phyloP scores from a whole-genome alignment of 164 flowering plant species.

The Aristolochia contorta region DNA sequence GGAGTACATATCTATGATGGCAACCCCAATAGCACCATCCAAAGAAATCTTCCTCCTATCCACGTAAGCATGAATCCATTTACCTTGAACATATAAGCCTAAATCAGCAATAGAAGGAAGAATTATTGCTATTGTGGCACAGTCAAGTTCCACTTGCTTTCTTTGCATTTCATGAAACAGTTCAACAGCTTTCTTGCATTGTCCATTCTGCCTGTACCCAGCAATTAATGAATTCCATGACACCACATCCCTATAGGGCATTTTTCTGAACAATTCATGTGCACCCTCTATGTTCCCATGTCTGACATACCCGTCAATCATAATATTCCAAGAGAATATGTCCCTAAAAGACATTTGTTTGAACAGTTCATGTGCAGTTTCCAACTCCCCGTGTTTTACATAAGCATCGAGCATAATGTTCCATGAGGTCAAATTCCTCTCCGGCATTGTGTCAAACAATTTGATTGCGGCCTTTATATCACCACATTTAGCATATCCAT shows the following conservation, averaged over 20 bases:
- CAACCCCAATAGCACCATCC: conserved; percentile 7
- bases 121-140: conserved; percentile 6
- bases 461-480: neutral
- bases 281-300: conserved; percentile 4
- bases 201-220: conserved; percentile 8
- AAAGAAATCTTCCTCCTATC: conserved; percentile 3
- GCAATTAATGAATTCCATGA: conserved; percentile 13
- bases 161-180: conserved; percentile 9
- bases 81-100: conserved; percentile 8
- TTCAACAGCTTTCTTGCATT: conserved; percentile 4
- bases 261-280: conserved; percentile 1
- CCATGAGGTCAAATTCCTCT: conserved; percentile 10
- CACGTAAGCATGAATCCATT: conserved; percentile 11
- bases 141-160: conserved; percentile 5
- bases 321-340: conserved; percentile 11
- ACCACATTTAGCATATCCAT: conserved; percentile 12
- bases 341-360: conserved; percentile 6
- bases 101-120: conserved; percentile 11
- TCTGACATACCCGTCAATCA: conserved; percentile 9
- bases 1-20: conserved; percentile 14
- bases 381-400: conserved; percentile 7
- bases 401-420: conserved; percentile 9
- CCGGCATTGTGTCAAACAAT: conserved; percentile 9
- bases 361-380: conserved; percentile 2
- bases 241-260: conserved; percentile 10